These are phyloP conservation scores for Backusella psychrophila DNA, from an alignment of 192 early-diverging fungal genomes.

Conservation along the genomic window DNA sequence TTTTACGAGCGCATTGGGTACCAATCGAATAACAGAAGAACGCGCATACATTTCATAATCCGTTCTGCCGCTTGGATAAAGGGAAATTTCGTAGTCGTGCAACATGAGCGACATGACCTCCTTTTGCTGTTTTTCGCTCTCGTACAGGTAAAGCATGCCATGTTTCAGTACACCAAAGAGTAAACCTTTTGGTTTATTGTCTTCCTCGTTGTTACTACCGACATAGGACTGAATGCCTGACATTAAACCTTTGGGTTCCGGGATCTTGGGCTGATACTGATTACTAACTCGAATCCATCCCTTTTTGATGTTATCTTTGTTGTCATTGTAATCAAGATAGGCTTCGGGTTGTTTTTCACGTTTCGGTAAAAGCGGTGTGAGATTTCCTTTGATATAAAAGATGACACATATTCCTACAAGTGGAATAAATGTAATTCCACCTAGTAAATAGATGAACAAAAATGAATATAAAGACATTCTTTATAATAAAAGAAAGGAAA, in stretches of 20 bases:
- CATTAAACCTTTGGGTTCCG: slow-evolving; percentile 22
- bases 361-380: neutral
- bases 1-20: slow-evolving; percentile 11
- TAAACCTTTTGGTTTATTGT: slow-evolving; percentile 27
- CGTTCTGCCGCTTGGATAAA: slow-evolving; percentile 70
- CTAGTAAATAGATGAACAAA: slow-evolving; percentile 5
- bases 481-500: neutral
- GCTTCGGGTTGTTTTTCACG: neutral
- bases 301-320: slow-evolving; percentile 11
- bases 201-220: neutral
- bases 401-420: neutral
- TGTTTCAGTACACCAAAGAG: slow-evolving; percentile 77
- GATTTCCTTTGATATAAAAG: neutral
- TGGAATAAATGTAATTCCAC: slow-evolving; percentile 13
- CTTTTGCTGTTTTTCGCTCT: slow-evolving; percentile 51
- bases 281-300: slow-evolving; percentile 37
- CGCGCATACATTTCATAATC: slow-evolving; percentile 66
- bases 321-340: neutral
- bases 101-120: slow-evolving; percentile 61
- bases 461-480: slow-evolving; percentile 3
- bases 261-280: slow-evolving; percentile 15
- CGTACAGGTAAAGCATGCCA: slow-evolving; percentile 79
- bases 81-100: slow-evolving; percentile 68
- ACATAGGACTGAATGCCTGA: slow-evolving; percentile 15
- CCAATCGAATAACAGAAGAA: slow-evolving; percentile 63